Percentiles rank a stretch among this genome's conserved stretches.
These are phyloP conservation scores for Malassezia slooffiae DNA, from an alignment of 1,284 basidiomycete species.

Conservation along the genomic window DNA sequence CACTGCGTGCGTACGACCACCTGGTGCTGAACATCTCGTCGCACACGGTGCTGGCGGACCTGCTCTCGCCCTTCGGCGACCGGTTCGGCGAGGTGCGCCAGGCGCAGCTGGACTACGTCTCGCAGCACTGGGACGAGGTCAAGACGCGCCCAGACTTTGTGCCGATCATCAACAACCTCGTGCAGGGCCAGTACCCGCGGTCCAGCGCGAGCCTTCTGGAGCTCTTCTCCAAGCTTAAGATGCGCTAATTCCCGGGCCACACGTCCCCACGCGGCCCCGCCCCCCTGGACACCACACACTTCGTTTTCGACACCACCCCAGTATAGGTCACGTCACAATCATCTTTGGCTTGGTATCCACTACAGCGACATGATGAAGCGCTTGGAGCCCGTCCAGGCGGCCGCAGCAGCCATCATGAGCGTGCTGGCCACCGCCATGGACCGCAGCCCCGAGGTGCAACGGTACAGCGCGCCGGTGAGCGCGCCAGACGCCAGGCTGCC, in stretches of 20 bases:
- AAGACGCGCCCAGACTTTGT: slow-evolving; percentile 30
- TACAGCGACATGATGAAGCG: too few species aligned
- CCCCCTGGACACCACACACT: too few species aligned
- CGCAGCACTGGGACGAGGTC: slow-evolving; percentile 27
- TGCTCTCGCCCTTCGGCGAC: slow-evolving; percentile 31
- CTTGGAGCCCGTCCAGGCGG: slow-evolving; percentile 84
- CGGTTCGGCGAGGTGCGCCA: slow-evolving; percentile 28
- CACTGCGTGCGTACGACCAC: slow-evolving; percentile 24
- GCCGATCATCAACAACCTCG: slow-evolving; percentile 21
- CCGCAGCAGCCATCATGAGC: slow-evolving; percentile 75
- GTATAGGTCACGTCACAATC: too few species aligned
- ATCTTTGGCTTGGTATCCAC: too few species aligned
- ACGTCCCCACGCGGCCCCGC: too few species aligned
- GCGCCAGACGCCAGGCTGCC: slow-evolving; percentile 87
- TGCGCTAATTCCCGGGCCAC: background rate
- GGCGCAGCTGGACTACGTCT: slow-evolving; percentile 28
- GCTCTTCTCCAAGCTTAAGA: slow-evolving; percentile 27
- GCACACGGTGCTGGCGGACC: slow-evolving; percentile 24
- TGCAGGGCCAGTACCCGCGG: slow-evolving; percentile 23
- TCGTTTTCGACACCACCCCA: too few species aligned
- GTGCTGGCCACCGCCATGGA: slow-evolving; percentile 78
- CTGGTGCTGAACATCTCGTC: slow-evolving; percentile 21
- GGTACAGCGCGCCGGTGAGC: slow-evolving; percentile 80
- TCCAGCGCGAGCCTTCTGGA: slow-evolving; percentile 25
- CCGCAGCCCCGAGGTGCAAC: slow-evolving; percentile 81